Evolutionary conservation across 2,329 filamentous ascomycete genomes (phyloP), one percentile per base, ranked within the genome.

Genomic region (Cytospora chrysosperma): DNA sequence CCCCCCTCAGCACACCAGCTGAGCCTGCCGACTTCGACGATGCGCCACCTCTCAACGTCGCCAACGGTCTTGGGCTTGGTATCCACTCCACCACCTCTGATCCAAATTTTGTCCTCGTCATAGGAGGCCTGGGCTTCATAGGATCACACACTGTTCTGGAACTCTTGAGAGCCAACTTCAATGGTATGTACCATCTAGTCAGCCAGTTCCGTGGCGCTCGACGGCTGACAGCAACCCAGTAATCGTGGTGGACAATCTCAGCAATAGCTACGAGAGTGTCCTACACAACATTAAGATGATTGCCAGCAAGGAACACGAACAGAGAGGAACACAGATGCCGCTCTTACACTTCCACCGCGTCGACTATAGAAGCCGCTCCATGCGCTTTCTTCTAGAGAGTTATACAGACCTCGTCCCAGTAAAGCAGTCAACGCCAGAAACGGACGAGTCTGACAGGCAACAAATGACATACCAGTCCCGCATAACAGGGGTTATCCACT

Each of bases 401-500:
- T 77, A 77, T 67, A 70, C 72, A 19, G 65, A 71, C 28, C 65
- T 68, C 26, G 65, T 68, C 47, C 65, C 67, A 12, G 56, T 59
- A 21, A 27, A 21, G 19, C 47, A 63, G 21, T 26, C 53, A 13
- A 34, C 60, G 24, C 43, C 40, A 40, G 55, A 40, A 32, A 30
- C 43, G 32, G 60, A 58, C 19, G 62, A 66, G 12, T 24, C 51
- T 24, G 64, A 66, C 17, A 59, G 59, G 51, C 59, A 59, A n/a
- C 62, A 64, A 17, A 65, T 68, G 49, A 61, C 60, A 0, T 70
- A 70, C 47, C 68, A 65, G 59, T 86, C 84, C 3, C 79, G 76
- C 32, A 87, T 89, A 65, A 76, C 77, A 0, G 86, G 85, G 0
- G 85, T 89, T n/a, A 88, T 90, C 63, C 87, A 90, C 70, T 89